Conservation (phyloP, 192 early-diverging fungal species). For the Coemansia sp. region DNA sequence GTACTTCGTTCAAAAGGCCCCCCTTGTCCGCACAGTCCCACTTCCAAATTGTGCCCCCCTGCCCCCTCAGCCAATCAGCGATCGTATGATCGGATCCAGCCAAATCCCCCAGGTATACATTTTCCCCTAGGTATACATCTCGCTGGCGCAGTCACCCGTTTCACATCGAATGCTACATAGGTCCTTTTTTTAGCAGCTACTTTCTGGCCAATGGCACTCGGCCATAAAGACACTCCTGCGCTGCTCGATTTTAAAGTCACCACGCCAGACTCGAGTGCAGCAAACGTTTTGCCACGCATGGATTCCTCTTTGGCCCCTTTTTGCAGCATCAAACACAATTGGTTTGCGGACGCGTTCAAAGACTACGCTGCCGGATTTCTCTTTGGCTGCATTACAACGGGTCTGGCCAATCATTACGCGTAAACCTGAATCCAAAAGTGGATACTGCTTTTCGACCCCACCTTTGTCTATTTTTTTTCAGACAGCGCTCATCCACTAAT, state of each 20-base stretch:
- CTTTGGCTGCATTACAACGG: not conserved
- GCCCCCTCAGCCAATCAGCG: not conserved
- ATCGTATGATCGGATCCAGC: not conserved
- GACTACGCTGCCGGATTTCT: not conserved
- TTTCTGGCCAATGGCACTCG: not conserved
- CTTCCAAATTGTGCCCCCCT: not conserved
- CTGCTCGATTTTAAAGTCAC: not conserved
- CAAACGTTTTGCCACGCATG: not conserved
- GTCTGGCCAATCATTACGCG: not conserved
- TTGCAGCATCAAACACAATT: not conserved
- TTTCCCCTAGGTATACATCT: not conserved
- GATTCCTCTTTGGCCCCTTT: not conserved
- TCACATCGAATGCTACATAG: not conserved
- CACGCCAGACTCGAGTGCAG: not conserved
- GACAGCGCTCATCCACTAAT: conserved; percentile 7
- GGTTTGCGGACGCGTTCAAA: not conserved
- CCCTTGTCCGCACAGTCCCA: not conserved
- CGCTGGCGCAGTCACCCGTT: not conserved
- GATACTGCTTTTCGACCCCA: not conserved
- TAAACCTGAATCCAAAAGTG: conserved; percentile 1
- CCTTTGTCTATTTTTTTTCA: not conserved
- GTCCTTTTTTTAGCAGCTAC: not conserved
- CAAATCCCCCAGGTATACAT: not conserved
- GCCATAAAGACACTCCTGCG: not conserved
- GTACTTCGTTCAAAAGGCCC: not conserved